Base-by-base conservation (phyloP, 345 rosid species). In the Murraya paniculata region DNA sequence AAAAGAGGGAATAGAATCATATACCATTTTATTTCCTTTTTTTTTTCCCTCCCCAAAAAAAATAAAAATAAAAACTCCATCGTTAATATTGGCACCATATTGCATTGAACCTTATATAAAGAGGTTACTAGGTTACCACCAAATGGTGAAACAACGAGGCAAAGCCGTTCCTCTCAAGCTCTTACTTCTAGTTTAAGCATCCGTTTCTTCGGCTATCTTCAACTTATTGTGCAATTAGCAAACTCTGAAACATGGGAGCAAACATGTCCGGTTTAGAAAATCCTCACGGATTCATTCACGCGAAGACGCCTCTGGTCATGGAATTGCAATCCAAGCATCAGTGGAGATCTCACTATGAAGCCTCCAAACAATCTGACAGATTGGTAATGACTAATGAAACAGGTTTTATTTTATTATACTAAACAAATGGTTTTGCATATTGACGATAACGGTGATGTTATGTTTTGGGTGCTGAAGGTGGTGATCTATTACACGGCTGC, bases 401-500 rank as follows among this genome's bases (percentile, higher is more conserved):
- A 18, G n/a, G 4, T 73, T 38, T 21, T 28, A 9, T 22, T 11
- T 64, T 45, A 13, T 5, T 19, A 53, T 53, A 53, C 0, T 24
- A 3, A n/a, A 14, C 28, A 59, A 55, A 50, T 62, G 48, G 50
- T 30, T 18, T 9, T 41, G 0, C 27, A 33, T 50, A 53, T 53
- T 53, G 5, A 18, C 56, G 1, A 24, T n/a, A 66, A 27, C 53
- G 28, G 57, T 53, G 5, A 24, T 35, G 7, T 13, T 64, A 5
- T 28, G 7, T 62, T 18, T 30, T 62, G 36, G 22, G 25, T 76
- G 80, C 2, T 86, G 59, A 25, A 92, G 98, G 31, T 87, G 85
- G 97, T 91, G 74, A 77, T 91, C 50, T 86, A 91, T 81, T 95
- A 92, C 87, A 82, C 97, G 19, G 94, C 97, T 5, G 83, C 84